Percentiles rank a stretch among this genome's conserved stretches.
These are phyloP conservation scores for Candida insectalens DNA, from an alignment of 805 yeast genomes.

Conservation along the genomic window DNA sequence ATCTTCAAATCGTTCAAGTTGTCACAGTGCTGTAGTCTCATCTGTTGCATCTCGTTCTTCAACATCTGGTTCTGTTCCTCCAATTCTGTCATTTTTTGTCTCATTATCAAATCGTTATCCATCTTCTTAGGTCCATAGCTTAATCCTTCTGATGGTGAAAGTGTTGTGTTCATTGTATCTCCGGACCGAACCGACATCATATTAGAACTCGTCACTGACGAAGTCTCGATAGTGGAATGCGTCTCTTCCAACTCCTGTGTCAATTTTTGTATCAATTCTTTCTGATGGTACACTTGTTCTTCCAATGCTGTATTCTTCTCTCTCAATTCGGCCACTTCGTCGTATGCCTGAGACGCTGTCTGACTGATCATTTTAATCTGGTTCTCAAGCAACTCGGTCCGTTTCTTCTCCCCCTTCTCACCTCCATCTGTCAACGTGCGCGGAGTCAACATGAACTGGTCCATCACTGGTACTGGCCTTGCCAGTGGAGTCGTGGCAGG, in stretches of 20 bases:
- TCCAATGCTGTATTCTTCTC: constrained; percentile 9
- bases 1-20: too few species aligned
- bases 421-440: constrained; percentile 12
- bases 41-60: too few species aligned
- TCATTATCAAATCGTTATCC: too few species aligned
- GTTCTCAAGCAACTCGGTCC: constrained; percentile 12
- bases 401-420: constrained; percentile 13
- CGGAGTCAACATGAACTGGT: constrained; percentile 11
- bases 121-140: too few species aligned
- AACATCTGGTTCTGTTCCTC: too few species aligned
- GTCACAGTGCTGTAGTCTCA: too few species aligned
- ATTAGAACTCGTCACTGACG: too few species aligned
- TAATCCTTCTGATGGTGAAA: too few species aligned
- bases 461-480: background rate
- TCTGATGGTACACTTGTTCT: constrained; percentile 6
- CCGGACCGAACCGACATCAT: too few species aligned
- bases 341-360: constrained; percentile 20
- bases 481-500: background rate
- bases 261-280: constrained; percentile 2
- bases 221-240: too few species aligned
- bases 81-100: too few species aligned
- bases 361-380: constrained; percentile 16
- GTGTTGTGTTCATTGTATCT: too few species aligned
- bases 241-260: constrained; percentile 2
- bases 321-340: constrained; percentile 16